A percentile compares a stretch with the other conserved stretches of the same genome.
Conservation (phyloP, 1,284 basidiomycete species). For the Lentinus polychrous region DNA sequence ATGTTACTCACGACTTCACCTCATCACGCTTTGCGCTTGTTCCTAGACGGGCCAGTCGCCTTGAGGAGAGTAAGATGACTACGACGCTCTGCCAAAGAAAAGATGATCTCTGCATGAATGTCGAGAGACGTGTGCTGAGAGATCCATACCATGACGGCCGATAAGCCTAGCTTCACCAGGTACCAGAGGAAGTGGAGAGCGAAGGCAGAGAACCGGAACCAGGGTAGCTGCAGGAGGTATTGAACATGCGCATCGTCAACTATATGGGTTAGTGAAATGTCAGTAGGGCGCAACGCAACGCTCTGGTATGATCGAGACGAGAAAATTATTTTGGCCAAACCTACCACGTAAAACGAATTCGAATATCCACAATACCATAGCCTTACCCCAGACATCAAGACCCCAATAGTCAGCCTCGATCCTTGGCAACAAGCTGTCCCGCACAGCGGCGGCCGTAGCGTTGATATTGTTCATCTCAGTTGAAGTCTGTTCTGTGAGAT, state of each 20-base stretch:
- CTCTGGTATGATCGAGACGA: not conserved
- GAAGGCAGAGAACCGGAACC: constrained; percentile 9
- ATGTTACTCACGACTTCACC: not conserved
- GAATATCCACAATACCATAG: constrained; percentile 11
- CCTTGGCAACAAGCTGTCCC: constrained; percentile 17
- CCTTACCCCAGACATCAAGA: constrained; percentile 12
- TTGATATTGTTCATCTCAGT: constrained; percentile 41
- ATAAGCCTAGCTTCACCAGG: constrained; percentile 14
- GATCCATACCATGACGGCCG: constrained; percentile 18
- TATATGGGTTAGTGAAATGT: constrained; percentile 4
- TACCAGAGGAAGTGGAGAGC: constrained; percentile 12
- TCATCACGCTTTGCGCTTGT: not conserved
- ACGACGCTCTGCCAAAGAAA: not conserved
- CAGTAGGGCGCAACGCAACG: not conserved
- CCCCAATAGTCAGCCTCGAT: constrained; percentile 3
- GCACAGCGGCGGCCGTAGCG: constrained; percentile 31
- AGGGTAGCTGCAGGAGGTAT: constrained; percentile 11
- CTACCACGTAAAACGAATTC: constrained; percentile 17
- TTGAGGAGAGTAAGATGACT: constrained; percentile 1
- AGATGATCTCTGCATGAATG: not conserved
- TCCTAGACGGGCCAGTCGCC: not conserved
- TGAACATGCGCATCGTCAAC: constrained; percentile 15
- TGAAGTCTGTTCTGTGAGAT: constrained; percentile 31
- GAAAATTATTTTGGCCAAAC: not conserved
- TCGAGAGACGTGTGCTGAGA: not conserved